Conservation (phyloP, 148 eudicot genomes). For the Pouteria glomerata region DNA sequence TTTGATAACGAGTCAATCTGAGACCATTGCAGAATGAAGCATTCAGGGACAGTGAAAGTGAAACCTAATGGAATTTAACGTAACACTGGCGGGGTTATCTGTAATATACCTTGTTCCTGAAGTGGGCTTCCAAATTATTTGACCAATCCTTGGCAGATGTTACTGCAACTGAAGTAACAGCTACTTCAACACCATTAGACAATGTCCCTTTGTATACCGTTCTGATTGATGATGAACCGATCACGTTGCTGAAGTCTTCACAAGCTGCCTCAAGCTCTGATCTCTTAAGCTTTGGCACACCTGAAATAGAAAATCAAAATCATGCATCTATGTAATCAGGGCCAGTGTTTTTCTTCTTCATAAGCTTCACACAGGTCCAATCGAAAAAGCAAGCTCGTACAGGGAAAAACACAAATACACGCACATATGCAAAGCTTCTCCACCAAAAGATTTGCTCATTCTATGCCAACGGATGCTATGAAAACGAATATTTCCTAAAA, state of each 20-base stretch:
- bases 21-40: no score
- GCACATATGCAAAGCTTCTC: no score
- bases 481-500: not conserved
- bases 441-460: no score
- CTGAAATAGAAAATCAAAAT: constrained; percentile 27
- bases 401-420: no score
- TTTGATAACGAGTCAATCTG: constrained; percentile 69
- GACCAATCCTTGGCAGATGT: constrained; percentile 74
- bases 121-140: constrained; percentile 44
- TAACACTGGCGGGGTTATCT: no score
- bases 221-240: constrained; percentile 57
- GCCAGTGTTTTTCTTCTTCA: no score
- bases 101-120: constrained; percentile 64
- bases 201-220: constrained; percentile 80
- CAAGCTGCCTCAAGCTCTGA: constrained; percentile 77
- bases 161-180: constrained; percentile 51
- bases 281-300: constrained; percentile 65
- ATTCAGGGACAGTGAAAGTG: no score
- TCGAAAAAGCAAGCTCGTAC: no score
- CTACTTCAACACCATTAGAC: constrained; percentile 76
- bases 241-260: constrained; percentile 92
- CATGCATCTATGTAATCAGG: no score
- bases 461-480: not conserved
- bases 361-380: no score
- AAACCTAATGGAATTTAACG: no score